Evolutionary conservation across 2,329 filamentous ascomycete genomes (phyloP), one percentile per base, ranked within the genome.

Genomic region (Fusarium heterosporum): DNA sequence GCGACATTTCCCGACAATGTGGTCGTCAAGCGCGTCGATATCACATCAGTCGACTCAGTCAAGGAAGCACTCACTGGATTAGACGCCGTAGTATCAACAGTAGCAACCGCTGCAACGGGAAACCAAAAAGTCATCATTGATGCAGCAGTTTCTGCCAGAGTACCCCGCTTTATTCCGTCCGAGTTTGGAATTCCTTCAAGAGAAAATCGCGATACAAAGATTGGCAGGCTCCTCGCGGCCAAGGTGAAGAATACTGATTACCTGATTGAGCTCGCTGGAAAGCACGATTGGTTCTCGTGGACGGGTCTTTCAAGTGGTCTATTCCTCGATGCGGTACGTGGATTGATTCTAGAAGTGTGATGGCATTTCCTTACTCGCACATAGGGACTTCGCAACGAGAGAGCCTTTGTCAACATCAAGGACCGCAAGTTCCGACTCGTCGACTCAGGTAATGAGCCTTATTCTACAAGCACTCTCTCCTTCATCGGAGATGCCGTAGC

Each of bases 111-210:
- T 10, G 59, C 49, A 5, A 34, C 57, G 1, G 32, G 30, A 0
- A 13, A 26, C 3, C 57, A 62, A 11, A 39, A 56, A 8, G 4
- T 36, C 7, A 34, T 62, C 1, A 62, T 62, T 1, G 59, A 62
- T 8, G 59, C 57, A 0, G 43, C 52, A 1, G 14, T 62, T 4
- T 42, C 57, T 17, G 57, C 57, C 1, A 16, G 7, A 5, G 43
- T 62, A 0, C 16, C 49, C 7, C 43, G 57, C 1, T 62, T 62
- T 1, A 56, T 62, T 4, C 59, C 59, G 0, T 62, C 59, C 0
- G 59, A 62, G 3, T 62, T 62, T 7, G 59, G 59, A 12, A 28
- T 62, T 4, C 58, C 58, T 2, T 61, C 58, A 13, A 56, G 48
- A 4, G 28, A 45, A 8, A 49, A 62, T 2, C 19, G 57, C 3